These are phyloP conservation scores for Aspergillus tamarii DNA, from an alignment of 2,329 filamentous ascomycete genomes.

Conservation along the genomic window DNA sequence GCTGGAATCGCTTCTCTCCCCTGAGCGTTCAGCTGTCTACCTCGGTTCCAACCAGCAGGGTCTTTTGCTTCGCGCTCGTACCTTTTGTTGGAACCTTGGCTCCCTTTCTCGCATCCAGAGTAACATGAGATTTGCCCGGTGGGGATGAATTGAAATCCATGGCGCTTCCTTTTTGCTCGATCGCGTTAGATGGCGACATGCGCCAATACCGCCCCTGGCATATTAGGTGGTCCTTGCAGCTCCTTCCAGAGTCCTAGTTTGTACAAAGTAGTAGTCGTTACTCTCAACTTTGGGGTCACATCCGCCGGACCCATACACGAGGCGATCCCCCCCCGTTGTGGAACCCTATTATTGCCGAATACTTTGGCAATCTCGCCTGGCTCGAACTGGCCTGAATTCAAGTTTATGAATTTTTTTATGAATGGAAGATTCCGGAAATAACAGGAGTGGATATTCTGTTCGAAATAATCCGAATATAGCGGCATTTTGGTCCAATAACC, in stretches of 20 bases:
- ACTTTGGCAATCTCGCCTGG: background rate
- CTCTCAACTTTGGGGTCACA: background rate
- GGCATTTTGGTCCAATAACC: background rate
- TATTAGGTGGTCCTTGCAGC: conserved; percentile 9
- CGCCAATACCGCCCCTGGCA: conserved; percentile 12
- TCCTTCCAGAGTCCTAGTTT: background rate
- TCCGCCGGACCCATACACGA: background rate
- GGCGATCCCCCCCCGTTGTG: background rate
- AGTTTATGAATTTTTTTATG: background rate
- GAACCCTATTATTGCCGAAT: background rate
- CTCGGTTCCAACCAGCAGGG: background rate
- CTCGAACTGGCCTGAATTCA: background rate
- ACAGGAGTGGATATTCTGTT: background rate
- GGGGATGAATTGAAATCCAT: background rate
- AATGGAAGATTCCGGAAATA: conserved; percentile 1
- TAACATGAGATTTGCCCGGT: conserved; percentile 2
- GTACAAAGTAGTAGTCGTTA: background rate
- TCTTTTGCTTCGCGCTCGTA: background rate
- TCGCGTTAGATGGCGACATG: conserved; percentile 14
- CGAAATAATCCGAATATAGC: background rate
- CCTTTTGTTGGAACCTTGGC: background rate
- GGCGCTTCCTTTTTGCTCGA: conserved; percentile 3
- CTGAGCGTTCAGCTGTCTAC: background rate
- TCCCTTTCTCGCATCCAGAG: background rate
- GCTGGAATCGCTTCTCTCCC: background rate